Conservation (phyloP, 2,329 filamentous ascomycete species). For the Colletotrichum tropicale region DNA sequence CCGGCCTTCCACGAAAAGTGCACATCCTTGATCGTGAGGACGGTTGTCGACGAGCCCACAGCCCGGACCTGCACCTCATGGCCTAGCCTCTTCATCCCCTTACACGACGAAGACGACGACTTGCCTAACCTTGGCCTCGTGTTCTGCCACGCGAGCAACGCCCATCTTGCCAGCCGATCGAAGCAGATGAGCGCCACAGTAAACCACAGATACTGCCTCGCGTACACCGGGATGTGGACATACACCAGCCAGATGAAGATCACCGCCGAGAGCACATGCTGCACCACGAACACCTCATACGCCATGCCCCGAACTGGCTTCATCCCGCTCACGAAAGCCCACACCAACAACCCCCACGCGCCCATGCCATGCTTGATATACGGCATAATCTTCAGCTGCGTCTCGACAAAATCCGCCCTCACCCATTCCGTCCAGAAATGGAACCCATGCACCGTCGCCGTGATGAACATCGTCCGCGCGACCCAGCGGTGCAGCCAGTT, state of each 20-base stretch:
- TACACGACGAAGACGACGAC: constrained; percentile 44
- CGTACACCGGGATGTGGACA: constrained; percentile 64
- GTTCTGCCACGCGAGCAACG: constrained; percentile 57
- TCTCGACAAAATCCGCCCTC: constrained; percentile 60
- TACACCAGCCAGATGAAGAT: constrained; percentile 68
- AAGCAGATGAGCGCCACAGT: constrained; percentile 65
- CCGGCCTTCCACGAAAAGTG: constrained; percentile 64
- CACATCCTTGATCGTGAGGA: constrained; percentile 64
- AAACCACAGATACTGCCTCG: constrained; percentile 69
- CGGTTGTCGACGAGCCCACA: constrained; percentile 56
- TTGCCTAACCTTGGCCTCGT: constrained; percentile 44
- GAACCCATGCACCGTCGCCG: constrained; percentile 71
- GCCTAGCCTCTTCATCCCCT: constrained; percentile 53
- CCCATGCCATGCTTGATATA: constrained; percentile 63
- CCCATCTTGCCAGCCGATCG: constrained; percentile 61
- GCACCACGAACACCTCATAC: constrained; percentile 73
- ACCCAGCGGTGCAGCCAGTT: constrained; percentile 80
- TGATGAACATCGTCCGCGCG: constrained; percentile 71
- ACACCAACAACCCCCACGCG: constrained; percentile 69
- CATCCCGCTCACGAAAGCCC: constrained; percentile 68
- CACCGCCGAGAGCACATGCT: constrained; percentile 67
- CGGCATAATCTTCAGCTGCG: constrained; percentile 63
- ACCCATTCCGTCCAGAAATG: constrained; percentile 72
- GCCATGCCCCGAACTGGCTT: constrained; percentile 67
- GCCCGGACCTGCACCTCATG: constrained; percentile 54